Conservation (phyloP, 306 rosid genomes). For the Arachis stenosperma region DNA sequence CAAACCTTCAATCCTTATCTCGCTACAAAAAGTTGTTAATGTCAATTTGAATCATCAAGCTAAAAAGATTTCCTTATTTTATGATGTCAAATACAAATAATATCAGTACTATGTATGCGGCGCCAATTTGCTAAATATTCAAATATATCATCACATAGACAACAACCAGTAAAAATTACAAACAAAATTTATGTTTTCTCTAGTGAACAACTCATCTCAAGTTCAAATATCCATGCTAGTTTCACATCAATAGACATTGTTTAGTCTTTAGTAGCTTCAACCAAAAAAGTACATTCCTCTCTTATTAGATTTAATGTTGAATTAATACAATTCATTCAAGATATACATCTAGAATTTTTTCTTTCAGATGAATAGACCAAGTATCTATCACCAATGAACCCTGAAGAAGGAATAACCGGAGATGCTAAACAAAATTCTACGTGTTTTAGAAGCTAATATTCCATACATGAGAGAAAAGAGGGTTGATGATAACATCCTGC, state of each 20-base stretch:
- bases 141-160: neutral
- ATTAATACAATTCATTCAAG: constrained; percentile 5
- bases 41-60: constrained; percentile 34
- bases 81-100: neutral
- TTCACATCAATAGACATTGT: constrained; percentile 9
- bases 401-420: constrained; percentile 6
- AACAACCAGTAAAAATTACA: constrained; percentile 1
- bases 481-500: constrained; percentile 7
- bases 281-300: constrained; percentile 14
- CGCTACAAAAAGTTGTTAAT: constrained; percentile 51
- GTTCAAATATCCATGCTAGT: neutral
- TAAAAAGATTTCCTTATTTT: constrained; percentile 3
- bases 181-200: neutral
- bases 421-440: neutral
- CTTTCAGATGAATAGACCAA: constrained; percentile 22
- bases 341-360: neutral
- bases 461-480: constrained; percentile 16
- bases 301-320: constrained; percentile 15
- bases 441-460: constrained; percentile 6
- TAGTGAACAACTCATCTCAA: neutral
- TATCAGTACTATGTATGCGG: neutral
- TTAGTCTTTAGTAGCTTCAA: constrained; percentile 1
- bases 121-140: neutral
- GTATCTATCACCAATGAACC: neutral
- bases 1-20: constrained; percentile 92